phyloP scores from a whole-genome alignment of 495 filamentous ascomycete species.

The Hypoxylon rickii region DNA sequence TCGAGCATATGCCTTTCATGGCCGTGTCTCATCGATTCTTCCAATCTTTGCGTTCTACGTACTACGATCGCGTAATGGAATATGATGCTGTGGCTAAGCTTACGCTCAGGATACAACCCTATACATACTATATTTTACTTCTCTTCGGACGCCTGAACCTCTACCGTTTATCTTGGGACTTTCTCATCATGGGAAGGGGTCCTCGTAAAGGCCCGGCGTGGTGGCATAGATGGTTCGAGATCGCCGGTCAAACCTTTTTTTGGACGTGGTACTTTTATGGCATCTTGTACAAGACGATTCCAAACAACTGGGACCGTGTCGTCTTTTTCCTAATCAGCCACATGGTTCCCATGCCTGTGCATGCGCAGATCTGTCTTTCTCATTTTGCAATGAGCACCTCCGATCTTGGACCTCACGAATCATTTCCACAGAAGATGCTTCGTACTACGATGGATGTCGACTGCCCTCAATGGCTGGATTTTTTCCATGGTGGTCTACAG shows the following conservation, averaged over 20 bases:
- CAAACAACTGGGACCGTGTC: slow-evolving; percentile 69
- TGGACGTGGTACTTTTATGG: slow-evolving; percentile 94
- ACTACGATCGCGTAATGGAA: slow-evolving; percentile 85
- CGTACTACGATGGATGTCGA: slow-evolving; percentile 98
- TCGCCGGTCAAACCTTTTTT: slow-evolving; percentile 82
- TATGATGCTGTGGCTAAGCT: slow-evolving; percentile 78
- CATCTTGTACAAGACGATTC: slow-evolving; percentile 76
- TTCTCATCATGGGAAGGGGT: slow-evolving; percentile 73
- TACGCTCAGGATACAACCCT: slow-evolving; percentile 75
- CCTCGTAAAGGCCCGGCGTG: slow-evolving; percentile 82
- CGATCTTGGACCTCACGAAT: slow-evolving; percentile 84
- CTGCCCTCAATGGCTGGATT: slow-evolving; percentile 94
- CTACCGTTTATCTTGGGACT: slow-evolving; percentile 81
- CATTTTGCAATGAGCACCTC: slow-evolving; percentile 98
- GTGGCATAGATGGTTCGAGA: slow-evolving; percentile 89
- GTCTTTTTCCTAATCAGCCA: slow-evolving; percentile 85
- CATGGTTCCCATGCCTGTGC: slow-evolving; percentile 81
- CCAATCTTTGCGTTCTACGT: slow-evolving; percentile 75
- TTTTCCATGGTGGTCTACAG: slow-evolving; percentile 93
- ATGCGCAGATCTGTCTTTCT: slow-evolving; percentile 93
- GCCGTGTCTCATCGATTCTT: slow-evolving; percentile 90
- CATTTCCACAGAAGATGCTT: slow-evolving; percentile 95
- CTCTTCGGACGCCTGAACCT: slow-evolving; percentile 91
- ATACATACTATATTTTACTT: slow-evolving; percentile 86
- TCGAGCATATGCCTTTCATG: slow-evolving; percentile 95